These are phyloP conservation scores for Lentinula sp. DNA, from an alignment of 768 basidiomycete genomes.

Conservation along the genomic window DNA sequence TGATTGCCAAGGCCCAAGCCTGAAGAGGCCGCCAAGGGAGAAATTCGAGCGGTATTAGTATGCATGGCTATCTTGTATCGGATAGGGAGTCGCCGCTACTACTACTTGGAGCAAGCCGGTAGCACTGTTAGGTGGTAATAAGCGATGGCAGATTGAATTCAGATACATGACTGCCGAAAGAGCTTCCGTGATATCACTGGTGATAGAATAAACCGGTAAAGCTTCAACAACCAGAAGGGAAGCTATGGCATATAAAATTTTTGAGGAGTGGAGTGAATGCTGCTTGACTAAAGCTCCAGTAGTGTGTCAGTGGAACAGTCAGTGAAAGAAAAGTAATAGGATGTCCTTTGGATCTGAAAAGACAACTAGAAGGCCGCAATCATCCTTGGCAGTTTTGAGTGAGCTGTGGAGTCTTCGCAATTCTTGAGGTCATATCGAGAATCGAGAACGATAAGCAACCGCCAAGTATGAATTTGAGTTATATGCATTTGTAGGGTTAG, in stretches of 20 bases:
- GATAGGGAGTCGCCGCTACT: not conserved
- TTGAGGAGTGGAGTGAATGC: too few relatives aligned
- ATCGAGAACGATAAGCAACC: not conserved
- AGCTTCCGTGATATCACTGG: not conserved
- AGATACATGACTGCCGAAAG: not conserved
- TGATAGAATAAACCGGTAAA: too few relatives aligned
- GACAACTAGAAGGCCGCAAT: not conserved
- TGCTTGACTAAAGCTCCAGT: not conserved
- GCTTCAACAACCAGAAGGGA: not conserved
- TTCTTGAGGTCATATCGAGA: not conserved
- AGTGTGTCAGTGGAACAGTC: not conserved
- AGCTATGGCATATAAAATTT: too few relatives aligned
- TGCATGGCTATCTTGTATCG: not conserved
- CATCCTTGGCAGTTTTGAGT: not conserved
- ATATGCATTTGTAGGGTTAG: too few relatives aligned
- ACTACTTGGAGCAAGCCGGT: not conserved
- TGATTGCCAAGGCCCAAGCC: not conserved
- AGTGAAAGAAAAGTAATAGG: not conserved
- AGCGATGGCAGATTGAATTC: not conserved
- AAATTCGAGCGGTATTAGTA: not conserved
- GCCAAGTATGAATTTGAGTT: not conserved
- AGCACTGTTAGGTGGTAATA: not conserved
- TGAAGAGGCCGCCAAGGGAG: not conserved
- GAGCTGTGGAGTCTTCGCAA: not conserved
- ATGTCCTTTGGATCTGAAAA: not conserved